A percentile compares a stretch with the other conserved stretches of the same genome.
These are phyloP conservation scores for Tetrapisispora arboricola DNA, from an alignment of 805 yeast species.

Conservation along the genomic window DNA sequence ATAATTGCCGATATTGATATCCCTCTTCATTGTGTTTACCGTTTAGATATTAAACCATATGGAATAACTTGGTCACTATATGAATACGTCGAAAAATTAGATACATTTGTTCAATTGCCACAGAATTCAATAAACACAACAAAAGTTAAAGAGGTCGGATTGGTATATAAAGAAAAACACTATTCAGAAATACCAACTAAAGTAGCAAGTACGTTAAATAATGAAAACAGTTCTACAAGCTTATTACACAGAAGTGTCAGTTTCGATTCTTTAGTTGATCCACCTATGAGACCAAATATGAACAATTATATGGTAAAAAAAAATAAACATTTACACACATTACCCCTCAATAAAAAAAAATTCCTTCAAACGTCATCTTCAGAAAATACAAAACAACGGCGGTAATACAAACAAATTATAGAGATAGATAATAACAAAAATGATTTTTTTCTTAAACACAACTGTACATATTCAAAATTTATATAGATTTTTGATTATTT, in stretches of 20 bases:
- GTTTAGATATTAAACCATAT: slow-evolving; percentile 87
- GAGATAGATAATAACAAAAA: not conserved
- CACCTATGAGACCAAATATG: not conserved
- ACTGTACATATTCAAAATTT: not conserved
- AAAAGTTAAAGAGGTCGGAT: slow-evolving; percentile 59
- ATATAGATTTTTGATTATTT: not conserved
- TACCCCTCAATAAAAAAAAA: not conserved
- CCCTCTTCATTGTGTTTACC: slow-evolving; percentile 83
- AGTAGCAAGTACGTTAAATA: not conserved
- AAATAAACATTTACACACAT: not conserved
- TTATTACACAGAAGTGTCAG: not conserved
- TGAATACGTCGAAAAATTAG: slow-evolving; percentile 69
- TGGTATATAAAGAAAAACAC: slow-evolving; percentile 55
- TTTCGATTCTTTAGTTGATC: slow-evolving; percentile 1
- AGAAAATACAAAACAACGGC: not conserved
- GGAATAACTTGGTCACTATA: slow-evolving; percentile 90
- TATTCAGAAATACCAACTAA: slow-evolving; percentile 63
- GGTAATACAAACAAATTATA: not conserved
- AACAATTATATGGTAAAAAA: slow-evolving; percentile 1
- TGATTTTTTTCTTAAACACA: too few relatives aligned
- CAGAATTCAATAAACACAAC: slow-evolving; percentile 33
- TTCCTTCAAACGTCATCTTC: not conserved
- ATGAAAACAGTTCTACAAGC: slow-evolving; percentile 1
- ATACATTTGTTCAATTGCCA: slow-evolving; percentile 64
- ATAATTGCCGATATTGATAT: slow-evolving; percentile 84